Conservation (phyloP, 2,329 filamentous ascomycete species). For the Macroventuria anomochaeta region DNA sequence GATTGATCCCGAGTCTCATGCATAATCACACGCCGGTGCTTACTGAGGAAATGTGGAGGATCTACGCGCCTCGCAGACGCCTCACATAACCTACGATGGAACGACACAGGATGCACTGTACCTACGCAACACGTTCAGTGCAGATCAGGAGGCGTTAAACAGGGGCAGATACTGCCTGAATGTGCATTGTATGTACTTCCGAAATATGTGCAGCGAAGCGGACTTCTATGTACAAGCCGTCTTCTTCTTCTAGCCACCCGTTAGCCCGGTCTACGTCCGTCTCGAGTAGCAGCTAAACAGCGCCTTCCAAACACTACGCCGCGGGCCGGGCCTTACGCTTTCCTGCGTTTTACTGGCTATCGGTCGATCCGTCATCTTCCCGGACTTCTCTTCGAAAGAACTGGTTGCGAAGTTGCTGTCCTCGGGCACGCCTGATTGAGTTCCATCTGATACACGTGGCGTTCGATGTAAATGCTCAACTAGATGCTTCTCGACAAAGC, state of each 20-base stretch:
- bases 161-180: background rate
- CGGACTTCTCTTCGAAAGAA: conserved; percentile 1
- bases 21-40: background rate
- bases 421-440: background rate
- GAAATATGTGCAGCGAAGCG: conserved; percentile 2
- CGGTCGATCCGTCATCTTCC: background rate
- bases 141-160: background rate
- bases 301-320: conserved; percentile 3
- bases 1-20: background rate
- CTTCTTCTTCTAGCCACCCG: background rate
- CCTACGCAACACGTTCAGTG: background rate
- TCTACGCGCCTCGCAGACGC: conserved; percentile 15
- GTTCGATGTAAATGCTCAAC: conserved; percentile 2
- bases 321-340: conserved; percentile 5
- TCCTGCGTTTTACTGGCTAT: background rate
- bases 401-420: background rate
- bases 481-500: conserved; percentile 10
- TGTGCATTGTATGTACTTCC: conserved; percentile 1
- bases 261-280: background rate
- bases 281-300: conserved; percentile 7
- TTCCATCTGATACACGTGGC: background rate
- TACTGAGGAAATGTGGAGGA: conserved; percentile 9
- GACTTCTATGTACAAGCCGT: background rate
- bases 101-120: background rate
- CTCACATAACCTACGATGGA: conserved; percentile 1